Evolutionary conservation across 352 stramenopile species (phyloP).

Genomic region (Phytopythium ostracodes): DNA sequence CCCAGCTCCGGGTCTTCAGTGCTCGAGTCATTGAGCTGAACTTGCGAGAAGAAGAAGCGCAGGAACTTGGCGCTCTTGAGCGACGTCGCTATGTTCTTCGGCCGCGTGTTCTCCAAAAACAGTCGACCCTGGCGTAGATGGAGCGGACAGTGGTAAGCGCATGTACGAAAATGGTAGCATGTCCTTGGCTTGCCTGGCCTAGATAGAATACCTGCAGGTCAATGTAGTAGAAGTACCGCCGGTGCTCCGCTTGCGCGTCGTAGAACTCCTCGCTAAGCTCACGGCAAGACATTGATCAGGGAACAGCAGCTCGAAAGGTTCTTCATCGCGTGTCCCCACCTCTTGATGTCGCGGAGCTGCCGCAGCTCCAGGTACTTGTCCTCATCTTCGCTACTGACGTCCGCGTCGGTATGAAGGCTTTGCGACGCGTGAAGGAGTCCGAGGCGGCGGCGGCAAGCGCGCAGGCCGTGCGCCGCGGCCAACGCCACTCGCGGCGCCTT

Average conservation of each 20-base stretch:
- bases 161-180: neutral
- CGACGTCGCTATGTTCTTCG: slow-evolving; percentile 84
- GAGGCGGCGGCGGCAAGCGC: neutral
- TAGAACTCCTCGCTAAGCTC: slow-evolving; percentile 62
- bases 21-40: slow-evolving; percentile 33
- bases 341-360: slow-evolving; percentile 82
- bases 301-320: neutral
- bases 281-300: neutral
- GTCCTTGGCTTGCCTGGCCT: neutral
- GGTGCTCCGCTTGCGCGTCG: slow-evolving; percentile 47
- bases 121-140: slow-evolving; percentile 41
- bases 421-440: neutral
- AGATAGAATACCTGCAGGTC: slow-evolving; percentile 58
- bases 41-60: slow-evolving; percentile 75
- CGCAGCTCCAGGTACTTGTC: slow-evolving; percentile 75
- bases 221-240: slow-evolving; percentile 84
- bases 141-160: no score
- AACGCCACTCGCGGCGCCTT: neutral
- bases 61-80: slow-evolving; percentile 82
- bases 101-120: slow-evolving; percentile 74
- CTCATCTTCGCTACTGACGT: slow-evolving; percentile 22
- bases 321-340: slow-evolving; percentile 16
- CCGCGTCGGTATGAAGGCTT: neutral
- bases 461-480: neutral
- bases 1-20: slow-evolving; percentile 19